Percentiles rank a stretch among this genome's conserved stretches.
Conservation (phyloP, 2,329 filamentous ascomycete genomes). For the Scytalidium sp. region DNA sequence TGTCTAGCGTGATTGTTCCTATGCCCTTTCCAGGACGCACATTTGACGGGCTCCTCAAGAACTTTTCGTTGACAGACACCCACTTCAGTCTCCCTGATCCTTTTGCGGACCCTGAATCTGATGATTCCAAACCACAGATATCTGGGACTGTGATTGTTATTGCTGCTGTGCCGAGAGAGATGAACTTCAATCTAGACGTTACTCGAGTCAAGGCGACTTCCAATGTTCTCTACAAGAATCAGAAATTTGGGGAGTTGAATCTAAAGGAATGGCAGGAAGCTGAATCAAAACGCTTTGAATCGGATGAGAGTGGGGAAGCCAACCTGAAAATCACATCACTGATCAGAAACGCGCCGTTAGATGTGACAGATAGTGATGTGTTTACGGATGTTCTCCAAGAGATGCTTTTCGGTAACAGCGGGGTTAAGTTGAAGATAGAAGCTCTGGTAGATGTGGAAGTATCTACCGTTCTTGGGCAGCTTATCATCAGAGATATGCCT, state of each 20-base stretch:
- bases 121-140: constrained; percentile 71
- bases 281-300: constrained; percentile 69
- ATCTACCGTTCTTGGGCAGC: constrained; percentile 74
- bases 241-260: constrained; percentile 78
- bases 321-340: constrained; percentile 71
- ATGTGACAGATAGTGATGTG: constrained; percentile 76
- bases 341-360: constrained; percentile 75
- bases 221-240: constrained; percentile 74
- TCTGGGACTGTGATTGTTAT: constrained; percentile 81
- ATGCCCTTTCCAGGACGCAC: constrained; percentile 79
- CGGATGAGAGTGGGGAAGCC: constrained; percentile 53
- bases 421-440: constrained; percentile 68
- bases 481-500: constrained; percentile 80
- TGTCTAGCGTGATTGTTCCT: constrained; percentile 79
- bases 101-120: constrained; percentile 70
- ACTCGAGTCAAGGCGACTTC: constrained; percentile 72
- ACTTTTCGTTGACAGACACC: constrained; percentile 82
- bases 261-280: constrained; percentile 80
- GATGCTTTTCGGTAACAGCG: constrained; percentile 66
- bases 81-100: constrained; percentile 83
- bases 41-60: constrained; percentile 79
- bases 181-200: constrained; percentile 83
- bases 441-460: constrained; percentile 82
- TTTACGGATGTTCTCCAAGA: constrained; percentile 79
- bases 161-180: constrained; percentile 75